Evolutionary conservation across 1,139 yeast species (phyloP).

Genomic region (Candida freyschussii): DNA sequence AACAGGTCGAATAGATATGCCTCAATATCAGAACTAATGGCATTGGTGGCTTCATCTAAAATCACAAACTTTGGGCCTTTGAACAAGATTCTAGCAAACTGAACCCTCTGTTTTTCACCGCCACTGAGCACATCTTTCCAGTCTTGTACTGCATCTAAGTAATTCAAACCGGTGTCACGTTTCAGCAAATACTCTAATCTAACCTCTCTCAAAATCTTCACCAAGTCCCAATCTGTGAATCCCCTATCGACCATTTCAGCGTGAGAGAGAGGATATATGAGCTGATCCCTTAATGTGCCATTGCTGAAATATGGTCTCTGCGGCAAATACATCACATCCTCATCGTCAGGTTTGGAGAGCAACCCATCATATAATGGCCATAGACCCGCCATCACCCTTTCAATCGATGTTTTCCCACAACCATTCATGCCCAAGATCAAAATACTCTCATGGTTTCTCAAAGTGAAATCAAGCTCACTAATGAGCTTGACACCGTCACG

Average conservation of each 20-base stretch:
- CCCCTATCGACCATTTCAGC: conserved; percentile 76
- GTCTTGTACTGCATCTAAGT: conserved; percentile 48
- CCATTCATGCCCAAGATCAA: conserved; percentile 86
- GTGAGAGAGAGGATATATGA: conserved; percentile 78
- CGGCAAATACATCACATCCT: conserved; percentile 71
- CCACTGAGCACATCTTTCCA: conserved; percentile 95
- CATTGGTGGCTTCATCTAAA: conserved; percentile 90
- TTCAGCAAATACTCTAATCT: conserved; percentile 72
- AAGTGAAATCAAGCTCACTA: conserved; percentile 55
- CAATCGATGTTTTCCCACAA: conserved; percentile 83
- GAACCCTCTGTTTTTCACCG: conserved; percentile 90
- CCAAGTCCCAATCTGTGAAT: conserved; percentile 62
- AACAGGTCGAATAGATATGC: conserved; percentile 79
- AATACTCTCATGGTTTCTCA: conserved; percentile 62
- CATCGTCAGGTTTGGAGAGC: conserved; percentile 71
- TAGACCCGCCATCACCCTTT: conserved; percentile 78
- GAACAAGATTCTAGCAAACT: conserved; percentile 83
- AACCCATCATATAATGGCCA: conserved; percentile 91
- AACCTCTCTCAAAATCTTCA: conserved; percentile 67
- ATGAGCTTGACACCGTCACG: conserved; percentile 52
- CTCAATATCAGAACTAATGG: conserved; percentile 88
- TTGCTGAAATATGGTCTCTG: conserved; percentile 75
- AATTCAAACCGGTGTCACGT: conserved; percentile 33
- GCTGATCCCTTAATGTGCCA: conserved; percentile 83
- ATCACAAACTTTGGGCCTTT: conserved; percentile 79